Evolutionary conservation across 495 filamentous ascomycete genomes (phyloP).

Genomic region (Apiosordaria backusii): DNA sequence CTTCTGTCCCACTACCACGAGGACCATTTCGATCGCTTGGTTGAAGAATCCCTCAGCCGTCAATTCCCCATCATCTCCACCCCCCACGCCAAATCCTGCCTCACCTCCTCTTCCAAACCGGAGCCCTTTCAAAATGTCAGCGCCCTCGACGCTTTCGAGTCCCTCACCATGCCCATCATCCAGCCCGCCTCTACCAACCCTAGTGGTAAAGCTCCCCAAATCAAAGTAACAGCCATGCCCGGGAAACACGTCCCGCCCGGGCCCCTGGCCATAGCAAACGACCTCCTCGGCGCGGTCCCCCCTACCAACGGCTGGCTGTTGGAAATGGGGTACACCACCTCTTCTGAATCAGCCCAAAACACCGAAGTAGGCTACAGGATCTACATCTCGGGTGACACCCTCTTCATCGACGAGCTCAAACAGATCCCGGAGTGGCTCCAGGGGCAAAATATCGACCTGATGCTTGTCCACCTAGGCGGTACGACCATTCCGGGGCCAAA

Average conservation of each 20-base stretch:
- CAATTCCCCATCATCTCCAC: slow-evolving; percentile 63
- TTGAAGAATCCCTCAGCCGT: slow-evolving; percentile 56
- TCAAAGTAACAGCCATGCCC: slow-evolving; percentile 65
- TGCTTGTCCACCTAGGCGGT: slow-evolving; percentile 65
- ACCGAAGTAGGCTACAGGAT: slow-evolving; percentile 58
- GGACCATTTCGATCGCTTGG: slow-evolving; percentile 62
- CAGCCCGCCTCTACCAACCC: neutral
- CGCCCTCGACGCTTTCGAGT: slow-evolving; percentile 55
- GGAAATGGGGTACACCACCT: slow-evolving; percentile 51
- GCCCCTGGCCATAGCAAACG: slow-evolving; percentile 48
- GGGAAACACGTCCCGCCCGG: slow-evolving; percentile 65
- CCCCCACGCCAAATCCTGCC: slow-evolving; percentile 55
- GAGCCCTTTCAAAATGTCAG: slow-evolving; percentile 55
- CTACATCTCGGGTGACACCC: slow-evolving; percentile 72
- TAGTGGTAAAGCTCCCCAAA: slow-evolving; percentile 28
- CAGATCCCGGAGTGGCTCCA: slow-evolving; percentile 49
- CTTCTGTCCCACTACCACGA: slow-evolving; percentile 65
- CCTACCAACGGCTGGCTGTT: slow-evolving; percentile 73
- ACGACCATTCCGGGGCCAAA: slow-evolving; percentile 60
- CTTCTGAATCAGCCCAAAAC: slow-evolving; percentile 17
- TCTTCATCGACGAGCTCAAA: slow-evolving; percentile 59
- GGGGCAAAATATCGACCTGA: slow-evolving; percentile 58
- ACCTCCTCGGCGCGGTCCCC: slow-evolving; percentile 60
- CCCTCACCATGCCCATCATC: slow-evolving; percentile 47
- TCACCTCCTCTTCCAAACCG: slow-evolving; percentile 36